phyloP scores from a whole-genome alignment of 768 basidiomycete genomes.

The Leccinum variicolor region DNA sequence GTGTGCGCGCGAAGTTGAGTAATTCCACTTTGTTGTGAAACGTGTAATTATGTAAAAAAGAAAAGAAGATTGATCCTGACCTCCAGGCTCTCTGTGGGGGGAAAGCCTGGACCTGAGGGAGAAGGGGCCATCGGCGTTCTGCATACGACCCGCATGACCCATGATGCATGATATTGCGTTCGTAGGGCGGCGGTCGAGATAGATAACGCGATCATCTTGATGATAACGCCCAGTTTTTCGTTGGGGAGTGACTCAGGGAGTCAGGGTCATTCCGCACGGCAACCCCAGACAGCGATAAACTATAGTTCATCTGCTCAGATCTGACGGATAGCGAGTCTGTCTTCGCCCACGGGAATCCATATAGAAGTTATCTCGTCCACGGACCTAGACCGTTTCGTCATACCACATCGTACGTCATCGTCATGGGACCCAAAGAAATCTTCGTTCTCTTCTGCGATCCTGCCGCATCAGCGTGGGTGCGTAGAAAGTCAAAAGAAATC shows the following conservation, averaged over 20 bases:
- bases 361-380: neutral
- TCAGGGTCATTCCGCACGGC: neutral
- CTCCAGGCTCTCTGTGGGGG: neutral
- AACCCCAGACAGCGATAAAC: neutral
- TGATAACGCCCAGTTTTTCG: neutral
- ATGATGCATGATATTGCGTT: neutral
- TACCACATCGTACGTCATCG: neutral
- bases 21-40: neutral
- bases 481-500: neutral
- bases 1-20: neutral
- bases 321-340: neutral
- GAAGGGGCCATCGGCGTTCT: conserved; percentile 2
- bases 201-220: conserved; percentile 2
- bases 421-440: neutral
- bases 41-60: neutral
- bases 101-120: neutral
- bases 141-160: conserved; percentile 9
- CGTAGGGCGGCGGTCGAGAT: conserved; percentile 4
- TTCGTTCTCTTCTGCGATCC: neutral
- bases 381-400: neutral
- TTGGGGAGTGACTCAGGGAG: neutral
- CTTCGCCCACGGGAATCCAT: neutral
- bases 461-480: neutral
- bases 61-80: neutral
- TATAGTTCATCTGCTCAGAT: neutral